These are phyloP conservation scores for Silene vulgaris DNA, from an alignment of 179 eudicot genomes.

Conservation along the genomic window DNA sequence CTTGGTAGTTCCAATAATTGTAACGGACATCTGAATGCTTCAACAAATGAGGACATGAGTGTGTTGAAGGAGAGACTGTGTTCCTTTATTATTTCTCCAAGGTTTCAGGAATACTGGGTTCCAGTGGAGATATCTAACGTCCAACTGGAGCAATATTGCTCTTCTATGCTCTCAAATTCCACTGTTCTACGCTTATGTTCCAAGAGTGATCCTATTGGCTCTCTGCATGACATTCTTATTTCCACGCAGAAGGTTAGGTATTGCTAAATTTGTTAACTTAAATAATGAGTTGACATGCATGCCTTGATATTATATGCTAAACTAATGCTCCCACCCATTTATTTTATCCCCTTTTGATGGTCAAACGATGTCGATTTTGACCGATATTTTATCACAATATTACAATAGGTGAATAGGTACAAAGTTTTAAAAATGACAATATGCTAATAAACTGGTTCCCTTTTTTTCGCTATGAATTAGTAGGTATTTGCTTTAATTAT, in stretches of 20 bases:
- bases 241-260: constrained; percentile 63
- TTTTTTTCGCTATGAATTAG: no score
- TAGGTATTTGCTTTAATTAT: no score
- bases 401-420: no score
- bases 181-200: constrained; percentile 43
- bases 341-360: no score
- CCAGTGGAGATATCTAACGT: constrained; percentile 69
- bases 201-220: constrained; percentile 59
- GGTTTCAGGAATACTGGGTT: constrained; percentile 80
- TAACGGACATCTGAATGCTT: constrained; percentile 24
- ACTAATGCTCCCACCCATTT: neutral
- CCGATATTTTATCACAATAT: no score
- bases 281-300: neutral
- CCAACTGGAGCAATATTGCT: constrained; percentile 93
- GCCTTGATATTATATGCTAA: constrained; percentile 6
- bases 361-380: no score
- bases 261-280: neutral
- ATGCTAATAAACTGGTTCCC: no score
- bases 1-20: constrained; percentile 25
- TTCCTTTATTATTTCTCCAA: constrained; percentile 40
- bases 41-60: constrained; percentile 25
- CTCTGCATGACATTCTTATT: constrained; percentile 54
- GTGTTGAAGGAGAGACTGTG: constrained; percentile 51
- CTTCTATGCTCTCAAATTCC: constrained; percentile 50
- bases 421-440: no score